These are phyloP conservation scores for Gracilaria gracilis DNA, from an alignment of 23 red algal species.

Conservation along the genomic window DNA sequence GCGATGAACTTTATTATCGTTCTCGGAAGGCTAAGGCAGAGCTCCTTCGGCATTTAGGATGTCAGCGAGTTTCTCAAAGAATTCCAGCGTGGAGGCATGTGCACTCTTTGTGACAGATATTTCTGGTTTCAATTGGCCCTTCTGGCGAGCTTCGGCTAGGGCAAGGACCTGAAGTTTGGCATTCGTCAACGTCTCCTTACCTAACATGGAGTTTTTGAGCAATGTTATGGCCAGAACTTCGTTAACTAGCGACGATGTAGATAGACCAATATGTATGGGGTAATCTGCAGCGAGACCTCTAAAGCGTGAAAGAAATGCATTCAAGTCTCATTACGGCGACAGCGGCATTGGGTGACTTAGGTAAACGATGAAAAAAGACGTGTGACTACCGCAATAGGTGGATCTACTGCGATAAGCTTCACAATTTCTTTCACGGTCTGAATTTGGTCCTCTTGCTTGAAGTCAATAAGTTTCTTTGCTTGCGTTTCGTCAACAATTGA, in stretches of 20 bases:
- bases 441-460: not conserved
- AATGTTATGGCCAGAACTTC: constrained; percentile 27
- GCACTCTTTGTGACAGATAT: not conserved
- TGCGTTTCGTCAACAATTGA: constrained; percentile 37
- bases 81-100: not conserved
- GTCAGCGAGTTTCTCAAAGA: not conserved
- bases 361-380: not conserved
- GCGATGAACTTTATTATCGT: not conserved
- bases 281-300: not conserved
- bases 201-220: constrained; percentile 5
- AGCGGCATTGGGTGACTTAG: not conserved
- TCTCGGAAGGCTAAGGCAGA: not conserved
- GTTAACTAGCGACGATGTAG: not conserved
- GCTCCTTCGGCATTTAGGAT: not conserved
- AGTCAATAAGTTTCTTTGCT: not conserved
- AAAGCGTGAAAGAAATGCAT: not conserved
- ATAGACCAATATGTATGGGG: constrained; percentile 2
- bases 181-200: constrained; percentile 34
- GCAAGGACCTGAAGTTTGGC: constrained; percentile 25
- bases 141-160: constrained; percentile 26
- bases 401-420: constrained; percentile 7
- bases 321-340: not conserved
- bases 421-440: not conserved
- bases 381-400: not conserved
- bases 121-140: not conserved